phyloP scores from a whole-genome alignment of 345 rosid species.

The Corymbia maculata region DNA sequence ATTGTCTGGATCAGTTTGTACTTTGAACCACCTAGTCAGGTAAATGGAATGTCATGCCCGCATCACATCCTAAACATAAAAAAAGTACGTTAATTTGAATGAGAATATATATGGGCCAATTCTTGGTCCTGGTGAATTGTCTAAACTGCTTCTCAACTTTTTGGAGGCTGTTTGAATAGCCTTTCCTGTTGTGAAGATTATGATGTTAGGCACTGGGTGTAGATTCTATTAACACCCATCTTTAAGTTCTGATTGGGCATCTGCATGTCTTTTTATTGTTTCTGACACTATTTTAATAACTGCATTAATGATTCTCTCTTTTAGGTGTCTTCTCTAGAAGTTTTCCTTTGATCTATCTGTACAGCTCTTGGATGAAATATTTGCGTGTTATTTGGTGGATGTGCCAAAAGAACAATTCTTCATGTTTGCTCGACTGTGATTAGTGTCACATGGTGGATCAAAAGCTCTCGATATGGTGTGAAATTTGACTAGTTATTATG shows the following conservation, averaged over 20 bases:
- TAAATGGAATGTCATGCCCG: neutral
- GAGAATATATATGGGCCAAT: neutral
- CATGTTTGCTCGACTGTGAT: neutral
- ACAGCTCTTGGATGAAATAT: neutral
- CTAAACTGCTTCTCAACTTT: neutral
- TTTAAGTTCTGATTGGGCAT: neutral
- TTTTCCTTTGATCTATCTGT: neutral
- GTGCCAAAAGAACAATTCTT: neutral
- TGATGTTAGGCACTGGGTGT: neutral
- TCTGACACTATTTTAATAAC: neutral
- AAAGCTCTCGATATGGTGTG: neutral
- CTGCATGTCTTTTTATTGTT: neutral
- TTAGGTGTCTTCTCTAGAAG: neutral
- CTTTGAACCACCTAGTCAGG: neutral
- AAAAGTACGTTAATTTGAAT: neutral
- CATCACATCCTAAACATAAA: neutral
- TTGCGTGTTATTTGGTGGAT: neutral
- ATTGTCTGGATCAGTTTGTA: neutral
- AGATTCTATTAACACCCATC: neutral
- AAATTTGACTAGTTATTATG: neutral
- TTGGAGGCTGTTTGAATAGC: neutral
- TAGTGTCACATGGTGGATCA: neutral
- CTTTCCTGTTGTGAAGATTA: neutral
- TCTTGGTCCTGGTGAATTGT: neutral
- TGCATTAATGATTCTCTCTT: neutral